Evolutionary conservation across 805 yeast genomes (phyloP), one percentile per base, ranked within the genome.

Genomic region (Candida tammaniensis): DNA sequence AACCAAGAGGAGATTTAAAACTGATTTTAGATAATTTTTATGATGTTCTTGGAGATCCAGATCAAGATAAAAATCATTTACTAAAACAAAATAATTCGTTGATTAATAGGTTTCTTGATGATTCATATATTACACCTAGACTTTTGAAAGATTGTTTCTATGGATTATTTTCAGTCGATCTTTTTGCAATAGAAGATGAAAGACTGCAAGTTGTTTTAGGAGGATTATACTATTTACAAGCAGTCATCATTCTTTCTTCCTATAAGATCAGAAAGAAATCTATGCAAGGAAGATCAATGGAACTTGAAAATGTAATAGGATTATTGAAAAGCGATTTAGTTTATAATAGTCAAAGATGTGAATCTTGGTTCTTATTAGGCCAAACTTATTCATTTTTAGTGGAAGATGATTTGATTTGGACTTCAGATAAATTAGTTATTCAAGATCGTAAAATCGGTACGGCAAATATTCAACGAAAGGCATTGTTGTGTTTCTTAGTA

Each of bases 321-420:
- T 73, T 80, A 55, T 68, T 88, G 39, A 72, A 69, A 31, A 63
- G 68, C 35, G 98, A 93, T 53, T 56, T 93, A 12, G 48, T 79
- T 1, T 80, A 80, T 47, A 78, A 83, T 4, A 71, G 83, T 2
- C 61, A 72, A 24, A 63, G 96, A 19, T 69, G 82, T 30, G 98
- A 93, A 56, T 78, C 86, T 7, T 93, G 99, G 99, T 64, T 78
- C 25, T 68, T 86, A 1, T 54, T 93, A 10, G 96, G 94, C 0
- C 87, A 82, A 50, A 80, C 91, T 0, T 88, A 73, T 46, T 80
- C 88, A 0, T 79, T 68, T 38, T 61, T 85, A 25, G 95, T 83
- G 0, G 97, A 91, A 44, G 96, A 88, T 54, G 96, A 86, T 43
- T 59, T 93, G 36, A 78, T 86, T n/a, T 87, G 96, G 94, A 84